Evolutionary conservation across 1,284 basidiomycete species (phyloP).

Genomic region (Pascua guehoae): DNA sequence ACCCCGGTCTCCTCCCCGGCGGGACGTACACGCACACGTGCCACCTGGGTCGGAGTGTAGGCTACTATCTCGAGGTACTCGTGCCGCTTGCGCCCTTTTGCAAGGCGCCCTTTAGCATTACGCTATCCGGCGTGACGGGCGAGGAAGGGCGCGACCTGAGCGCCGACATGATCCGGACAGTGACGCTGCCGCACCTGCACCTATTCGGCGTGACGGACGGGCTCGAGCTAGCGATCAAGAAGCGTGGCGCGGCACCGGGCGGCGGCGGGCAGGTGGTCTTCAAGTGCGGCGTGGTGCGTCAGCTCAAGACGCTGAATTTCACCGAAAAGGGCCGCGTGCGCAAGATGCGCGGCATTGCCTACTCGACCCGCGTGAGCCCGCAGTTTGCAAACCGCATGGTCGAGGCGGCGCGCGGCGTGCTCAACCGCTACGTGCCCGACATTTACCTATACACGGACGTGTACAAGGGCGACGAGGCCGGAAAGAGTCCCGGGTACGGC

Average conservation of each 20-base stretch:
- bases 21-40: constrained; percentile 82
- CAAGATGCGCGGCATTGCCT: constrained; percentile 93
- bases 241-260: constrained; percentile 81
- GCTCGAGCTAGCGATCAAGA: constrained; percentile 87
- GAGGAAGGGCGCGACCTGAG: constrained; percentile 77
- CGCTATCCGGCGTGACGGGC: constrained; percentile 83
- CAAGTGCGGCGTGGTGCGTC: constrained; percentile 84
- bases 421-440: constrained; percentile 96
- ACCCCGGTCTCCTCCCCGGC: constrained; percentile 87
- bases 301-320: constrained; percentile 87
- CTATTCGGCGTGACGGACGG: constrained; percentile 84
- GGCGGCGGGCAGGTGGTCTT: constrained; percentile 94
- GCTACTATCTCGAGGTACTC: constrained; percentile 90
- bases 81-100: constrained; percentile 89
- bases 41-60: constrained; percentile 77
- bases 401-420: constrained; percentile 80
- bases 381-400: constrained; percentile 98
- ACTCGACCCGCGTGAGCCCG: constrained; percentile 90
- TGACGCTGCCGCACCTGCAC: constrained; percentile 86
- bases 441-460: constrained; percentile 98
- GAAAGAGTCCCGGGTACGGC: constrained; percentile 93
- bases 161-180: constrained; percentile 85
- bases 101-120: constrained; percentile 79
- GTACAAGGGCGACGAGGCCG: constrained; percentile 94
- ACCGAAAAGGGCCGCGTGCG: constrained; percentile 85